A percentile compares a stretch with the other conserved stretches of the same genome.
Conservation (phyloP, 805 yeast genomes). For the Tetrapisispora namnaoensis region DNA sequence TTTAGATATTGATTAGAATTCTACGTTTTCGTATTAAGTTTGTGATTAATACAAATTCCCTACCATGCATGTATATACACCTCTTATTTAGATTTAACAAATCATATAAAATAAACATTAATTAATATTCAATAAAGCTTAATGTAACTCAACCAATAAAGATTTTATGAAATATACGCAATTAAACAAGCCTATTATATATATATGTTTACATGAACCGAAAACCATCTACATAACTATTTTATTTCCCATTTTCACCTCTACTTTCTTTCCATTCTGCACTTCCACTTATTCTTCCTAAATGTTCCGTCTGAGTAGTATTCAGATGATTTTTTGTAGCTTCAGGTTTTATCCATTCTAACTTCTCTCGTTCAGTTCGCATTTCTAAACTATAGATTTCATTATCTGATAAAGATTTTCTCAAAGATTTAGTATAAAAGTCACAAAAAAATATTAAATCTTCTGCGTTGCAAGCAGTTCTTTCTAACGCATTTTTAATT, state of each 20-base stretch:
- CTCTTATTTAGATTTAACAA: not conserved
- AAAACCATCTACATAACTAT: not conserved
- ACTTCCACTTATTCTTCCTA: slow-evolving; percentile 59
- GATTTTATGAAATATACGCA: not conserved
- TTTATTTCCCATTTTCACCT: slow-evolving; percentile 59
- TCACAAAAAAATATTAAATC: slow-evolving; percentile 31
- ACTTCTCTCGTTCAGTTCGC: slow-evolving; percentile 28
- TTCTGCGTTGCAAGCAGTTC: slow-evolving; percentile 36
- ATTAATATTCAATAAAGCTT: not conserved
- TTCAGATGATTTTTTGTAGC: not conserved
- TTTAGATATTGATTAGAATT: slow-evolving; percentile 23
- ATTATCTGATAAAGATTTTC: slow-evolving; percentile 24
- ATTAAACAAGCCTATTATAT: not conserved
- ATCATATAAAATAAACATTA: not conserved
- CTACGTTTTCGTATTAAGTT: no score
- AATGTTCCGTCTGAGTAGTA: slow-evolving; percentile 1
- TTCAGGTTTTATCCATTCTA: slow-evolving; percentile 17
- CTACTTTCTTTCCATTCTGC: slow-evolving; percentile 65
- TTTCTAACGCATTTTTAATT: slow-evolving; percentile 34
- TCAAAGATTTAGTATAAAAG: slow-evolving; percentile 30
- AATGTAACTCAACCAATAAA: not conserved
- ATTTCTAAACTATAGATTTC: slow-evolving; percentile 30
- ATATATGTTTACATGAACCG: not conserved
- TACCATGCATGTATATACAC: not conserved
- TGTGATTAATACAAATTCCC: no score